These are phyloP conservation scores for Eruca vesicaria DNA, from an alignment of 441 rosid species.

Conservation along the genomic window DNA sequence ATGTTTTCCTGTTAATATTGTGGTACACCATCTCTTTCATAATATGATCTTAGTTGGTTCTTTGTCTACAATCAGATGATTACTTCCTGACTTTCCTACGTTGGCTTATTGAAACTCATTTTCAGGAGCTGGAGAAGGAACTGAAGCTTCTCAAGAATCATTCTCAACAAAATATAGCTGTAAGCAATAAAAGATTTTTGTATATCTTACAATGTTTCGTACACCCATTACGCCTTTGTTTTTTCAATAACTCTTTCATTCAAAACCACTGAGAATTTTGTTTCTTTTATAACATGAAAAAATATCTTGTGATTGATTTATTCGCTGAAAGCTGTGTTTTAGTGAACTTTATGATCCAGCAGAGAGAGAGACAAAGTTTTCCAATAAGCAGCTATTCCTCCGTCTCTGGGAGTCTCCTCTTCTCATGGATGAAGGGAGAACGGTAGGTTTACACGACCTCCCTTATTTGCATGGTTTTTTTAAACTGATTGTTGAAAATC, in stretches of 20 bases:
- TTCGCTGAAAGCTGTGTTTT: background rate
- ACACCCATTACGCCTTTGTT: background rate
- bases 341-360: background rate
- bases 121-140: background rate
- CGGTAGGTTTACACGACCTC: background rate
- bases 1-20: background rate
- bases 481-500: background rate
- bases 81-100: background rate
- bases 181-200: background rate
- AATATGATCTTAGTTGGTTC: no score
- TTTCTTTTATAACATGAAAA: no score
- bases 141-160: background rate
- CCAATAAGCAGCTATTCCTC: slow-evolving; percentile 16
- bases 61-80: background rate
- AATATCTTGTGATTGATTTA: background rate
- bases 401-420: slow-evolving; percentile 3
- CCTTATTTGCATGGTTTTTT: background rate
- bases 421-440: background rate
- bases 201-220: background rate
- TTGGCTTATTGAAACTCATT: background rate
- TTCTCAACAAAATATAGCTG: background rate
- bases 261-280: no score
- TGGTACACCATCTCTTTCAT: background rate
- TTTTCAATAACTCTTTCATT: background rate
- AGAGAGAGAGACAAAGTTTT: background rate